Evolutionary conservation across 164 flowering plant genomes (phyloP).

Genomic region (Annona squamosa): DNA sequence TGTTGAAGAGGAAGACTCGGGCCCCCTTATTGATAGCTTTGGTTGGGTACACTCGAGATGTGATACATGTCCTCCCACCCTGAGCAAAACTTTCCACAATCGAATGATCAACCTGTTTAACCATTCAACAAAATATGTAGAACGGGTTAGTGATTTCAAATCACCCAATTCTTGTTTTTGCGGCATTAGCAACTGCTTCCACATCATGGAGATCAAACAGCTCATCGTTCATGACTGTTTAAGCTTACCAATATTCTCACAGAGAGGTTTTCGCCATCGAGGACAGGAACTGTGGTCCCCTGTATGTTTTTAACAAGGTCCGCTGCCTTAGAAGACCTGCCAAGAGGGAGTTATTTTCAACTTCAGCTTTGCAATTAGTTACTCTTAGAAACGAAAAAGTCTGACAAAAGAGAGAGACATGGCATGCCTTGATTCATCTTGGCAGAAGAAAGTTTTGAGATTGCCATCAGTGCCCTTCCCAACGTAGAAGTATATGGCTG

Average conservation of each 20-base stretch:
- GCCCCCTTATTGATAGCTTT: constrained; percentile 56
- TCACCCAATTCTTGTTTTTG: too few relatives aligned
- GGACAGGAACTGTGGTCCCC: constrained; percentile 65
- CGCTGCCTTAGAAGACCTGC: constrained; percentile 57
- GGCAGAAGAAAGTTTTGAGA: constrained; percentile 61
- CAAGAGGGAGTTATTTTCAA: neutral
- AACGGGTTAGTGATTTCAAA: too few relatives aligned
- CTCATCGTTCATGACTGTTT: neutral
- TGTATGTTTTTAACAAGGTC: constrained; percentile 48
- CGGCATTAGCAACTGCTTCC: neutral
- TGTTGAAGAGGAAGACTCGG: constrained; percentile 64
- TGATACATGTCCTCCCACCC: constrained; percentile 73
- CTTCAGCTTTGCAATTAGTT: neutral
- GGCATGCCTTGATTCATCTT: constrained; percentile 52
- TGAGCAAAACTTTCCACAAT: constrained; percentile 82
- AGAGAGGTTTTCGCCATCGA: constrained; percentile 50
- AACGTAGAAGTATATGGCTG: constrained; percentile 73
- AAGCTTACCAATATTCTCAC: constrained; percentile 60
- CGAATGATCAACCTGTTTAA: constrained; percentile 65
- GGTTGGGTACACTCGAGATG: constrained; percentile 75
- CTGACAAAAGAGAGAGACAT: neutral
- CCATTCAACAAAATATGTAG: neutral
- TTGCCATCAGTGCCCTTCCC: constrained; percentile 44
- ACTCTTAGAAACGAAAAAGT: neutral
- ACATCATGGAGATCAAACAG: neutral